These are phyloP conservation scores for Tripterygium wilfordii DNA, from an alignment of 177 flowering plant genomes.

Conservation along the genomic window DNA sequence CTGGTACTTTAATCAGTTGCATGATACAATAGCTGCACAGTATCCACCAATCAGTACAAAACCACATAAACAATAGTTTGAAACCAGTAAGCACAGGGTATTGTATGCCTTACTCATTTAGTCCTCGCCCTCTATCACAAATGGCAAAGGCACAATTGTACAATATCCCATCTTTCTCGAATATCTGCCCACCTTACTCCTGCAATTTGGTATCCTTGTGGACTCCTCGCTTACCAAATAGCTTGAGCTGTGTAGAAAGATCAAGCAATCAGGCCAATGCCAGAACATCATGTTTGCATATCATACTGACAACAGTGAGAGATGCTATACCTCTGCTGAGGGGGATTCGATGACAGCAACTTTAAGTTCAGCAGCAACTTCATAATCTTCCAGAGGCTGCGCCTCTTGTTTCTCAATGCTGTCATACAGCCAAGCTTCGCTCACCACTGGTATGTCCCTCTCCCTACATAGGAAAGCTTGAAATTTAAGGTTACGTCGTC, in stretches of 20 bases:
- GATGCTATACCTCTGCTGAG: conserved; percentile 44
- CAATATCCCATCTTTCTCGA: conserved; percentile 73
- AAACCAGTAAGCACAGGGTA: not conserved
- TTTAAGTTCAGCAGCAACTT: conserved; percentile 46
- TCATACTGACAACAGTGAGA: not conserved
- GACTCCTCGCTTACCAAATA: conserved; percentile 70
- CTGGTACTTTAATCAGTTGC: conserved; percentile 66
- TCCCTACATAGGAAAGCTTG: conserved; percentile 35
- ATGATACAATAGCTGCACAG: conserved; percentile 51
- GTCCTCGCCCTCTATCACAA: conserved; percentile 44
- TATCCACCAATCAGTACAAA: not conserved
- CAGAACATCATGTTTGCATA: not conserved
- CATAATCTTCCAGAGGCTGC: conserved; percentile 67
- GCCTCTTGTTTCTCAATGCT: conserved; percentile 58
- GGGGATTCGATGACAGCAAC: conserved; percentile 54
- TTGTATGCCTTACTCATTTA: conserved; percentile 40
- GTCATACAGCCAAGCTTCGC: conserved; percentile 74
- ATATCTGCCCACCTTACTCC: conserved; percentile 60
- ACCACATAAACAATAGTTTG: too few species aligned
- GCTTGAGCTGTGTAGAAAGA: conserved; percentile 51
- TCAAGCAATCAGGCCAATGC: not conserved
- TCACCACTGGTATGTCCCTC: conserved; percentile 53
- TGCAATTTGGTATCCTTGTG: conserved; percentile 61
- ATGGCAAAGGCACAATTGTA: conserved; percentile 69
- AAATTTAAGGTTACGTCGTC: not conserved